Evolutionary conservation across 202 grass and related monocot genomes (phyloP), one percentile per base, ranked within the genome.

Genomic region (Bolboschoenoplectus hybrid): DNA sequence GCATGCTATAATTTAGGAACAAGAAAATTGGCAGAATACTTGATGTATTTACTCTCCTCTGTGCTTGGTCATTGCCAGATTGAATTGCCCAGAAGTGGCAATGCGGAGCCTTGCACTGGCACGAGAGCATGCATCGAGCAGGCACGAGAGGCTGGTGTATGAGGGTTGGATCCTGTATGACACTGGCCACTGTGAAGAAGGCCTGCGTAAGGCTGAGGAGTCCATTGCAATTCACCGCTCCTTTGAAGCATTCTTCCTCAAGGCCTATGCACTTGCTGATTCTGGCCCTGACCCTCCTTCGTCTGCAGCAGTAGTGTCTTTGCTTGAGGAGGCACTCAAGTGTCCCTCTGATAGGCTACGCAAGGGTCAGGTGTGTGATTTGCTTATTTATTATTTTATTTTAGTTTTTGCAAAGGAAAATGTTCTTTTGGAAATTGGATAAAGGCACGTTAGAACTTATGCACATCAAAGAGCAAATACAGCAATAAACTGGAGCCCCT

Each of bases 121-220:
- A 73, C 93, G 97, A 38, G 88, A 94, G 81, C 87, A 99, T 91
- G 93, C 93, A 34, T 87, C 91, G 56, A 94, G 88, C 46, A 85
- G 93, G 34, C 93, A 99, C 80, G 97, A 99, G 91, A 87, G 87
- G 1, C 83, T 97, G 83, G 91, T 99, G 47, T 99, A 99, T 40
- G 97, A 99, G 90, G 97, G 97, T 80, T 99, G 97, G 97, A 99
- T 99, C 84, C 51, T 99, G 80, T 99, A 99, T 88, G 97, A 99
- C 88, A 97, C 97, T 20, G 97, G 97, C 4, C 97, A 99, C 81
- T 99, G 97, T 2, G 93, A 94, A 70, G 97, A 99, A 91, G 97
- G 97, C 74, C 81, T 99, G 71, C 90, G 88, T 53, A 99, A 99
- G 88, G 92, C 93, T 1, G 97, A 99, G 90, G 93, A 94, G 86